A percentile compares a stretch with the other conserved stretches of the same genome.
Conservation (phyloP, 306 rosid genomes). For the barrel medic (Medicago truncatula) region DNA sequence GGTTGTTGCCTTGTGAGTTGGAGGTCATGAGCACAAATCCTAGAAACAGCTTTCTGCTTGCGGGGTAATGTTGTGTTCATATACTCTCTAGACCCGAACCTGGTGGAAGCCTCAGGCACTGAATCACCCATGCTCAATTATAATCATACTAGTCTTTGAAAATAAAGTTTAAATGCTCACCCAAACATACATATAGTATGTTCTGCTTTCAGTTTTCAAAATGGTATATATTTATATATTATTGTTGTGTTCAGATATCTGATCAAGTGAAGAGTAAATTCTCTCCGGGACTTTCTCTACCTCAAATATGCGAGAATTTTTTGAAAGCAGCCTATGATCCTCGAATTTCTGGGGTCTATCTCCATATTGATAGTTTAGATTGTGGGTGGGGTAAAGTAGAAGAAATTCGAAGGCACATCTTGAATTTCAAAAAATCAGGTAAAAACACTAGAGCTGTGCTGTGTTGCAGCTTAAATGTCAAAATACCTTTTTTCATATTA, state of each 20-base stretch:
- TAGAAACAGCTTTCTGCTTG: neutral
- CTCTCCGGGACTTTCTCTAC: conserved; percentile 81
- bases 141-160: neutral
- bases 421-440: conserved; percentile 92
- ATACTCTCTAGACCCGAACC: neutral
- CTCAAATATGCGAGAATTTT: conserved; percentile 91
- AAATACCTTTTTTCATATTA: conserved; percentile 7
- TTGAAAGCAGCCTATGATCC: conserved; percentile 94
- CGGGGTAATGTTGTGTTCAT: neutral
- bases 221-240: neutral
- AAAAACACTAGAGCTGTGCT: conserved; percentile 26
- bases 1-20: neutral
- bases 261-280: conserved; percentile 88
- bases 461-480: neutral
- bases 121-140: neutral
- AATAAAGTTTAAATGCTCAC: neutral
- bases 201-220: neutral
- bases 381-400: conserved; percentile 98
- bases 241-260: conserved; percentile 66
- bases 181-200: neutral
- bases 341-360: conserved; percentile 82
- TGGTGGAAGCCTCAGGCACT: neutral
- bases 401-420: conserved; percentile 89
- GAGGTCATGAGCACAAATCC: neutral
- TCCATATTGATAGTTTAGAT: conserved; percentile 74